A percentile compares a stretch with the other conserved stretches of the same genome.
Conservation (phyloP, 768 basidiomycete species). For the Boletus reticuloceps region DNA sequence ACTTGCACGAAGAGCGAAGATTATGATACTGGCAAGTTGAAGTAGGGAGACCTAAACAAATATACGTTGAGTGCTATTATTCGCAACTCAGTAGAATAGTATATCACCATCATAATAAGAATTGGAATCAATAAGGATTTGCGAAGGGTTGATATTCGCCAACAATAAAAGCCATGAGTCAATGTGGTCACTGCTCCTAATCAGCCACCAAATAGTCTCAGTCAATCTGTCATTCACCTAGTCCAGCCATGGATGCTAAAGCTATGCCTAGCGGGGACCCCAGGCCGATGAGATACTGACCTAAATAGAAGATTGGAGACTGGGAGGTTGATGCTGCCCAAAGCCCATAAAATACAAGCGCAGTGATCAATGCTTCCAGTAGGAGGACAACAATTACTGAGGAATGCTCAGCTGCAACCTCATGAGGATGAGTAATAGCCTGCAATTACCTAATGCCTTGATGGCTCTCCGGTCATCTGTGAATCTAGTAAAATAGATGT, state of each 20-base stretch:
- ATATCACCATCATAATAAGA: conserved; percentile 17
- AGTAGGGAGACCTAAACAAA: conserved; percentile 18
- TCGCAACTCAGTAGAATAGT: neutral
- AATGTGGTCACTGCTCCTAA: conserved; percentile 7
- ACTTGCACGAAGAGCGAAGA: neutral
- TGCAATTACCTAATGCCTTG: conserved; percentile 15
- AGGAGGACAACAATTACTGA: conserved; percentile 12
- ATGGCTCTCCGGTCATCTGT: conserved; percentile 11
- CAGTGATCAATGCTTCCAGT: conserved; percentile 15
- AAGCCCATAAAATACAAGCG: conserved; percentile 8
- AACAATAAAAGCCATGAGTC: conserved; percentile 23
- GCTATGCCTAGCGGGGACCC: too few species aligned
- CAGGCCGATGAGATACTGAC: too few species aligned
- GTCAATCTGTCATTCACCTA: conserved; percentile 11
- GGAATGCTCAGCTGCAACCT: neutral
- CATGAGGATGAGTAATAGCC: fast-evolving
- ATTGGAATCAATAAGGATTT: neutral
- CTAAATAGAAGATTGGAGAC: too few species aligned
- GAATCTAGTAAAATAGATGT: conserved; percentile 19
- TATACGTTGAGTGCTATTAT: neutral
- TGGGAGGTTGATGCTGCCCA: neutral
- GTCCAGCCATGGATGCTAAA: conserved; percentile 5
- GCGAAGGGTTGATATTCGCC: conserved; percentile 16
- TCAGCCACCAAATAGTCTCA: neutral
- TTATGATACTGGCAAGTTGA: conserved; percentile 17